Conservation (phyloP, 768 basidiomycete species). For the Omphalotus guepiniiformis region DNA sequence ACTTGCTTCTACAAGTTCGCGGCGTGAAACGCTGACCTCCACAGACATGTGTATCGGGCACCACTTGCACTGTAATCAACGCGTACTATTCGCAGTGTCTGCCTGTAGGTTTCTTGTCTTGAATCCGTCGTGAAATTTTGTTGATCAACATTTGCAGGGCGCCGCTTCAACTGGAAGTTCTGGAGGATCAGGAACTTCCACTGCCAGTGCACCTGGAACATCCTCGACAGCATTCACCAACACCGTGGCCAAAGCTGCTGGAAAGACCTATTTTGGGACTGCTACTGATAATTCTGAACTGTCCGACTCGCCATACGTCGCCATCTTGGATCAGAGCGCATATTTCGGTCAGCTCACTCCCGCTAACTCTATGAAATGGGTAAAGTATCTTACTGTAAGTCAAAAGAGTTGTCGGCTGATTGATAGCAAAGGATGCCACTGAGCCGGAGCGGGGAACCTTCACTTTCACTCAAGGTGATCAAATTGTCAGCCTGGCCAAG, state of each 20-base stretch:
- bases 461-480: constrained; percentile 29
- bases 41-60: constrained; percentile 15
- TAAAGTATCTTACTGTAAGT: not conserved
- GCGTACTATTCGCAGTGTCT: constrained; percentile 13
- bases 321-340: constrained; percentile 30
- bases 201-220: constrained; percentile 3
- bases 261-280: constrained; percentile 44
- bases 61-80: constrained; percentile 13
- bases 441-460: constrained; percentile 31
- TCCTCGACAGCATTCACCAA: constrained; percentile 24
- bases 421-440: constrained; percentile 28
- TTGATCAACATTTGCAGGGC: not conserved
- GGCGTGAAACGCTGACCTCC: not conserved
- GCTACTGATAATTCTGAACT: constrained; percentile 47
- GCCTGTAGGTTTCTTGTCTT: not conserved
- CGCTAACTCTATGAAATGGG: constrained; percentile 45
- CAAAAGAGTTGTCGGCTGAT: not conserved
- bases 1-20: not conserved
- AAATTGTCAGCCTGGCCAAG: constrained; percentile 30
- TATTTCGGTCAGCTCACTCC: constrained; percentile 43
- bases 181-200: not conserved
- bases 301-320: constrained; percentile 31
- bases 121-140: too few species aligned
- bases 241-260: constrained; percentile 31
- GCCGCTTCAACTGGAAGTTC: not conserved